A percentile compares a stretch with the other conserved stretches of the same genome.
Evolutionary conservation across 2,329 filamentous ascomycete genomes (phyloP).

Genomic region (Coniochaeta sp.): DNA sequence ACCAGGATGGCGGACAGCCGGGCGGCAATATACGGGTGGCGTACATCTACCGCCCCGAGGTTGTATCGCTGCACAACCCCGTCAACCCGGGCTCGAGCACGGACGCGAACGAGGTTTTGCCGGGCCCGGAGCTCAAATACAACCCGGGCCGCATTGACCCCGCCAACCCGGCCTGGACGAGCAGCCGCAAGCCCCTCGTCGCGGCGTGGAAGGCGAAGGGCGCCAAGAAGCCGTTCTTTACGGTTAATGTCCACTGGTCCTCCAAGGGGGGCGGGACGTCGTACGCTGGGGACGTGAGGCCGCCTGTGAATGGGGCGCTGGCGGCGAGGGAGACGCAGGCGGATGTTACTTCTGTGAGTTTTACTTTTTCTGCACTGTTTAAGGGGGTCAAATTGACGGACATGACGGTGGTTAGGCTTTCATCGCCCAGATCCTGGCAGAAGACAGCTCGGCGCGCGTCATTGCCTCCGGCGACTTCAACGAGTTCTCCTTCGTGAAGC

Average conservation of each 20-base stretch:
- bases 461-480: constrained; percentile 65
- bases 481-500: constrained; percentile 59
- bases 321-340: constrained; percentile 50
- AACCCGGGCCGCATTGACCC: constrained; percentile 67
- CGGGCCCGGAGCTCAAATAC: constrained; percentile 46
- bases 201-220: constrained; percentile 57
- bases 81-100: constrained; percentile 46
- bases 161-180: constrained; percentile 48
- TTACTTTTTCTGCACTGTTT: background rate
- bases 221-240: constrained; percentile 52
- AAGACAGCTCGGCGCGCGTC: constrained; percentile 49
- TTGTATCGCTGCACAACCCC: constrained; percentile 53
- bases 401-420: constrained; percentile 36
- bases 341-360: constrained; percentile 47
- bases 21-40: constrained; percentile 67
- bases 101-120: constrained; percentile 50
- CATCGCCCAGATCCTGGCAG: constrained; percentile 47
- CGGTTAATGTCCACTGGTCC: constrained; percentile 63
- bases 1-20: constrained; percentile 57
- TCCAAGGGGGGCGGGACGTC: constrained; percentile 60
- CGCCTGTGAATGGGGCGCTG: constrained; percentile 60
- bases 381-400: no score
- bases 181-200: constrained; percentile 59
- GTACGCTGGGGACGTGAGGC: constrained; percentile 57
- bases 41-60: constrained; percentile 59